A percentile compares a stretch with the other conserved stretches of the same genome.
These are phyloP conservation scores for Musa acuminata DNA, from an alignment of 176 grass and related monocot genomes.

Conservation along the genomic window DNA sequence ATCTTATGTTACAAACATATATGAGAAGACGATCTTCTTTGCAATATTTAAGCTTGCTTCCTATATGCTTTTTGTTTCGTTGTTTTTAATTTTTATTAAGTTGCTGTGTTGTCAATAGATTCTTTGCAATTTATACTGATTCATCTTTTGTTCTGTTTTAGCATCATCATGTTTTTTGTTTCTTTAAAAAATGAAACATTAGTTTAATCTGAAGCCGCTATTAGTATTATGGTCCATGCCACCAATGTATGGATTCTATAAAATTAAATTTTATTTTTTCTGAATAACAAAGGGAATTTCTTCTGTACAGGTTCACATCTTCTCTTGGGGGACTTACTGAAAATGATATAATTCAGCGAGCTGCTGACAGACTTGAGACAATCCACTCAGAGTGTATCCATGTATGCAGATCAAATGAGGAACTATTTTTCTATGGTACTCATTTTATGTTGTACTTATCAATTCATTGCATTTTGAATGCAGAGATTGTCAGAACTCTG, in stretches of 20 bases:
- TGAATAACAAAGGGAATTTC: neutral
- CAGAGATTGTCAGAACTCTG: constrained; percentile 91
- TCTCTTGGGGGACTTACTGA: constrained; percentile 64
- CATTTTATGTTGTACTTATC: neutral
- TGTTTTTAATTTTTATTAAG: too few species aligned
- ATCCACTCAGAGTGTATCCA: constrained; percentile 93
- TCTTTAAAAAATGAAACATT: too few species aligned
- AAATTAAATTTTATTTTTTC: constrained; percentile 7
- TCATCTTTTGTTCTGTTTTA: too few species aligned
- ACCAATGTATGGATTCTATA: neutral
- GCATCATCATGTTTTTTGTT: too few species aligned
- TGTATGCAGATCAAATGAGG: constrained; percentile 33
- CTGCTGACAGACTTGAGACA: constrained; percentile 68
- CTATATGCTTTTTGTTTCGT: too few species aligned
- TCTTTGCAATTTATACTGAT: too few species aligned
- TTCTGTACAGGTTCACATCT: constrained; percentile 48
- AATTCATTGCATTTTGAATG: constrained; percentile 6
- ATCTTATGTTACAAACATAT: neutral
- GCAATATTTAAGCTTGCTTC: neutral
- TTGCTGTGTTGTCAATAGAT: too few species aligned
- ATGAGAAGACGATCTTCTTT: neutral
- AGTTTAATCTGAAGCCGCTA: too few species aligned
- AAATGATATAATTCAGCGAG: constrained; percentile 72
- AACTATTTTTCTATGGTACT: neutral
- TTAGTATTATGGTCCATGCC: too few species aligned